These are phyloP conservation scores for Meyerozyma elateridarum DNA, from an alignment of 1,139 yeast species.

Conservation along the genomic window DNA sequence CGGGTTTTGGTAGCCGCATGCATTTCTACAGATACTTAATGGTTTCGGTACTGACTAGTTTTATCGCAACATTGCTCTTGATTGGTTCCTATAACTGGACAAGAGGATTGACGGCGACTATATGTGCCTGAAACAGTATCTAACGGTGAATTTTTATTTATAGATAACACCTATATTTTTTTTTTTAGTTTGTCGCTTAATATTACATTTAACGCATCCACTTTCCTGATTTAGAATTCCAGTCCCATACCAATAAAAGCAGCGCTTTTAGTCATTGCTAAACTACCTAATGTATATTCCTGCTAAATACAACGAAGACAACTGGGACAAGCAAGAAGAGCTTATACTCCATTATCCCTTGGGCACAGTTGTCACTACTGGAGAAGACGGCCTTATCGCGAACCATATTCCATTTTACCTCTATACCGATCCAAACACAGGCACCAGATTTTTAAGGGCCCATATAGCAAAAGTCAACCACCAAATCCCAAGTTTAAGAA, in stretches of 20 bases:
- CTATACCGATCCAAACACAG: constrained; percentile 31
- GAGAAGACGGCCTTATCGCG: constrained; percentile 38
- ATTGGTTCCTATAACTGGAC: constrained; percentile 56
- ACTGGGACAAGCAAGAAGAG: constrained; percentile 36
- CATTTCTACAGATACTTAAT: constrained; percentile 38
- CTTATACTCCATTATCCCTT: constrained; percentile 47
- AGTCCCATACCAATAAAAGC: background rate
- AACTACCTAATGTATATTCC: constrained; percentile 2
- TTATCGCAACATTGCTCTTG: constrained; percentile 37
- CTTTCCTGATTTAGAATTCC: too few species aligned
- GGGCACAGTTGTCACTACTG: constrained; percentile 47
- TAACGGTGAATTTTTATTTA: too few species aligned
- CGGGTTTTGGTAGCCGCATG: constrained; percentile 23
- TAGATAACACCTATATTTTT: too few species aligned
- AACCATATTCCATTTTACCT: constrained; percentile 58
- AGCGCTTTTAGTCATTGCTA: too few species aligned
- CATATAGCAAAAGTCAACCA: constrained; percentile 56
- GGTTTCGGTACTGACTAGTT: constrained; percentile 34
- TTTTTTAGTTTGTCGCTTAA: too few species aligned
- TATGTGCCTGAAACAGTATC: constrained; percentile 19
- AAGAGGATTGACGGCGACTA: constrained; percentile 29
- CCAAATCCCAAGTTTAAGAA: constrained; percentile 43
- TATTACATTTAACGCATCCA: too few species aligned
- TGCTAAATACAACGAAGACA: constrained; percentile 20
- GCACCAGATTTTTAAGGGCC: constrained; percentile 43